Evolutionary conservation across 2,329 filamentous ascomycete genomes (phyloP).

Genomic region (Ophiostoma fasciatum): DNA sequence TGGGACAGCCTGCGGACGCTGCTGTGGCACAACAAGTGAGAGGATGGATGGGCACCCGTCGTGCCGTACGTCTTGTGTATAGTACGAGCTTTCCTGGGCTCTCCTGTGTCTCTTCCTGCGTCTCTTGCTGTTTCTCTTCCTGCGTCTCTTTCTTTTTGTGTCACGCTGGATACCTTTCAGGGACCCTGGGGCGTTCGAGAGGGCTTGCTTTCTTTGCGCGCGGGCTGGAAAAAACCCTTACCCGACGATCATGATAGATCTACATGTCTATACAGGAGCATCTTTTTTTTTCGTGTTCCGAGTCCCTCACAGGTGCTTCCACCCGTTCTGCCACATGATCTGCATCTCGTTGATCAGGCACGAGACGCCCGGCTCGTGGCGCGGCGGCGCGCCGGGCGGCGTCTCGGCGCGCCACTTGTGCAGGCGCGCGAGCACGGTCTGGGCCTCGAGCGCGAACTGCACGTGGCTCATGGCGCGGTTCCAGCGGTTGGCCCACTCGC

Average conservation of each 20-base stretch:
- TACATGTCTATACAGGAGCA: too few relatives aligned
- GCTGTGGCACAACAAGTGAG: slow-evolving; percentile 64
- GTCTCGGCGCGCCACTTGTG: slow-evolving; percentile 24
- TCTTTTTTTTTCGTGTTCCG: too few relatives aligned
- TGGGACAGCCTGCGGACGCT: slow-evolving; percentile 82
- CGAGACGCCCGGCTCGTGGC: slow-evolving; percentile 28
- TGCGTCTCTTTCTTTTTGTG: neutral
- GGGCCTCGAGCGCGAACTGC: slow-evolving; percentile 22
- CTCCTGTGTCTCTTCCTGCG: too few relatives aligned
- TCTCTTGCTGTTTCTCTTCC: too few relatives aligned
- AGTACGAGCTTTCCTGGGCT: too few relatives aligned
- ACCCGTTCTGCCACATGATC: slow-evolving; percentile 41
- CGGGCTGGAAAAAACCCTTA: too few relatives aligned
- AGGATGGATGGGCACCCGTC: too few relatives aligned
- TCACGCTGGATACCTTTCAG: too few relatives aligned
- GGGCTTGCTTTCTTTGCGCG: too few relatives aligned
- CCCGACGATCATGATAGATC: too few relatives aligned
- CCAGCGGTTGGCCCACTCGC: slow-evolving; percentile 44
- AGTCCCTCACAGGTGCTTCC: slow-evolving; percentile 38
- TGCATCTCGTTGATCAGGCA: slow-evolving; percentile 47
- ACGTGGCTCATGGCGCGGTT: slow-evolving; percentile 27
- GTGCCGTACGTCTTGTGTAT: too few relatives aligned
- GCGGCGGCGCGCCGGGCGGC: slow-evolving; percentile 16
- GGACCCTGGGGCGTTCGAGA: too few relatives aligned
- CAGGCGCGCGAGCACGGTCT: slow-evolving; percentile 25